phyloP scores from a whole-genome alignment of 2,329 filamentous ascomycete species.

The Teratosphaeria epicoccoides region DNA sequence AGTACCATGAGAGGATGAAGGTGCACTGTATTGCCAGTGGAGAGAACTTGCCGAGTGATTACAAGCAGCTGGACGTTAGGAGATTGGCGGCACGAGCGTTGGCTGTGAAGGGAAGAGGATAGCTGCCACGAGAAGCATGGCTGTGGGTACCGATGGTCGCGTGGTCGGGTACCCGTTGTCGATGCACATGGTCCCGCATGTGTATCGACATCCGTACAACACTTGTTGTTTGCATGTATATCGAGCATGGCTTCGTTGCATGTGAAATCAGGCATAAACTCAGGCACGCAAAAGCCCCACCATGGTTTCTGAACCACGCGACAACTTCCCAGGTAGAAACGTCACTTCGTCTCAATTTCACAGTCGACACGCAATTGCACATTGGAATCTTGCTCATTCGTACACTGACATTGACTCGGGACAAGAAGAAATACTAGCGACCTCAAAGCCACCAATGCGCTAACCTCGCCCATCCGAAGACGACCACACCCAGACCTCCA shows the following conservation, averaged over 20 bases:
- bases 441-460: background rate
- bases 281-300: background rate
- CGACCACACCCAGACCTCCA: background rate
- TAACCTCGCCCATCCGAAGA: background rate
- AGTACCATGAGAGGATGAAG: slow-evolving; percentile 84
- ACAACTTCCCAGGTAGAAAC: background rate
- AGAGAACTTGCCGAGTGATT: slow-evolving; percentile 45
- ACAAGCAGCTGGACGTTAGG: slow-evolving; percentile 34
- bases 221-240: too few relatives aligned
- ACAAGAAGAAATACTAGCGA: too few relatives aligned
- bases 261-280: background rate
- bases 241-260: background rate
- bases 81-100: slow-evolving; percentile 27
- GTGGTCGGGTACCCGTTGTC: too few relatives aligned
- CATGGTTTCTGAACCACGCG: background rate
- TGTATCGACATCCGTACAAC: too few relatives aligned
- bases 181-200: too few relatives aligned
- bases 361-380: background rate
- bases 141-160: too few relatives aligned
- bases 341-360: background rate
- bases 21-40: slow-evolving; percentile 90
- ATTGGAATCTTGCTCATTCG: background rate
- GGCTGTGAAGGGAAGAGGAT: slow-evolving; percentile 1
- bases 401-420: background rate
- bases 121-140: slow-evolving; percentile 3